These are phyloP conservation scores for Tricharina praecox DNA, from an alignment of 495 filamentous ascomycete species.

Conservation along the genomic window DNA sequence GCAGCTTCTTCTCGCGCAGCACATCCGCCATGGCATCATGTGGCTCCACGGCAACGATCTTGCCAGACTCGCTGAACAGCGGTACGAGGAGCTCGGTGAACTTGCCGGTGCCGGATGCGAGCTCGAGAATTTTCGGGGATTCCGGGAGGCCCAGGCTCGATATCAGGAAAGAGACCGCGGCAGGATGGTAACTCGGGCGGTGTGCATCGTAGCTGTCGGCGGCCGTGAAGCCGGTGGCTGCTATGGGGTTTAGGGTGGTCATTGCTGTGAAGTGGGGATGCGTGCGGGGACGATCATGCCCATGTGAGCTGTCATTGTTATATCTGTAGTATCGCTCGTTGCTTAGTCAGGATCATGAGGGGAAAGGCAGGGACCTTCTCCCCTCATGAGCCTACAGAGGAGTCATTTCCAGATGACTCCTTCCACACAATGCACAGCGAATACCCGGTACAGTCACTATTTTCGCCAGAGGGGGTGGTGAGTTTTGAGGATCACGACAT, in stretches of 20 bases:
- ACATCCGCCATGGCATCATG: slow-evolving; percentile 42
- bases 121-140: slow-evolving; percentile 38
- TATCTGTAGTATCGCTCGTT: too few species aligned
- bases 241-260: slow-evolving; percentile 9
- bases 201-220: slow-evolving; percentile 42
- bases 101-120: slow-evolving; percentile 51
- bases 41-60: slow-evolving; percentile 46
- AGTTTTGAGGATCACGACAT: too few species aligned
- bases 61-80: slow-evolving; percentile 34
- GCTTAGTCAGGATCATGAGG: too few species aligned
- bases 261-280: too few species aligned
- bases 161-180: slow-evolving; percentile 39
- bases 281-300: too few species aligned
- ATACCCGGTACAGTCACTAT: too few species aligned
- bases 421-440: too few species aligned
- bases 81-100: slow-evolving; percentile 45
- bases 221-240: slow-evolving; percentile 37
- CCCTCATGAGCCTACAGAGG: too few species aligned
- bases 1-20: slow-evolving; percentile 37
- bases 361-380: too few species aligned
- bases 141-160: slow-evolving; percentile 31
- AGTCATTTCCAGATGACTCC: too few species aligned
- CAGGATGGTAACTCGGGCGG: slow-evolving; percentile 42
- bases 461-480: too few species aligned
- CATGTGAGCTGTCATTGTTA: too few species aligned